Conservation (phyloP, 768 basidiomycete genomes). For the Pleurotus tuoliensis region DNA sequence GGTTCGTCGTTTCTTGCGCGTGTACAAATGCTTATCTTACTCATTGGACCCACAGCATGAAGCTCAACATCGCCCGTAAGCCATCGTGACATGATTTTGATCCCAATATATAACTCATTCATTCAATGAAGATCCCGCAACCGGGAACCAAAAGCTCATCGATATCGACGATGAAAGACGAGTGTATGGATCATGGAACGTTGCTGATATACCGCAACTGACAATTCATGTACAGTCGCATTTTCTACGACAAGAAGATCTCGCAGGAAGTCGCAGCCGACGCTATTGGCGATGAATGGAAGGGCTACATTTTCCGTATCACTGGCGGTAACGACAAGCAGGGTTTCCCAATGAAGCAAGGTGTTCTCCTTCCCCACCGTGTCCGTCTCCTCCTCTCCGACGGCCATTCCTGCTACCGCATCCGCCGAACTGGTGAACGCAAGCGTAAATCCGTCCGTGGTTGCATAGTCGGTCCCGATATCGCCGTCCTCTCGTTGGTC, state of each 20-base stretch:
- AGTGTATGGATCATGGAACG: conserved; percentile 45
- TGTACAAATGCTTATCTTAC: conserved; percentile 7
- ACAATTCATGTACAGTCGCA: conserved; percentile 49
- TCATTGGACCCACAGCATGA: conserved; percentile 56
- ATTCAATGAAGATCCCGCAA: conserved; percentile 76
- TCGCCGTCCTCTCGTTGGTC: conserved; percentile 89
- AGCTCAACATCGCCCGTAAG: conserved; percentile 96
- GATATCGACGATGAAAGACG: conserved; percentile 90
- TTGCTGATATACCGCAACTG: neutral
- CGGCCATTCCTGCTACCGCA: conserved; percentile 97
- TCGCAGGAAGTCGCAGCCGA: conserved; percentile 91
- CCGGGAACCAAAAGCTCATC: conserved; percentile 94
- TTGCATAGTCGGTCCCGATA: conserved; percentile 96
- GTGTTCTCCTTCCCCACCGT: conserved; percentile 92
- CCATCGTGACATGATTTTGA: conserved; percentile 16
- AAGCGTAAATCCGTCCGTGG: conserved; percentile 99
- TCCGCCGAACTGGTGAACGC: conserved; percentile 90
- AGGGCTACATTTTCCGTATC: conserved; percentile 95
- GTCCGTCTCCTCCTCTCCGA: conserved; percentile 90
- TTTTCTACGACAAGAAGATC: conserved; percentile 98
- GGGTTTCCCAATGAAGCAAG: conserved; percentile 99
- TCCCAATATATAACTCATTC: conserved; percentile 11
- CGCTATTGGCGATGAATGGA: conserved; percentile 91
- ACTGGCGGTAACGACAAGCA: conserved; percentile 99
- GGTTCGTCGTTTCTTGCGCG: conserved; percentile 20